These are phyloP conservation scores for Helianthus annuus DNA, from an alignment of 129 eudicot genomes.

Conservation along the genomic window DNA sequence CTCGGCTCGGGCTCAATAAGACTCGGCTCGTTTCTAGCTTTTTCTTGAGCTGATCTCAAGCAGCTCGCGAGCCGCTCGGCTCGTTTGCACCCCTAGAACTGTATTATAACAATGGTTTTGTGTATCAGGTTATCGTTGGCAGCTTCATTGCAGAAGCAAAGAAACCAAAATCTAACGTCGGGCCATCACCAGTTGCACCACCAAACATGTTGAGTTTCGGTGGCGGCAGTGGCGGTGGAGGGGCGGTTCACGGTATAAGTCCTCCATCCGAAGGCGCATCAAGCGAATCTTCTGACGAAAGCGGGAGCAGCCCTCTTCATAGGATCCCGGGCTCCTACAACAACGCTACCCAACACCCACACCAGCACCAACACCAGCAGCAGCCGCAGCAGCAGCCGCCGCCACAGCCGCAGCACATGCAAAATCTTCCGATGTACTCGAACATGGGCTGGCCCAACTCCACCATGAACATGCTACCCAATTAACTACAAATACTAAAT, in stretches of 20 bases:
- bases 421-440: conserved; percentile 56
- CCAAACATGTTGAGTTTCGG: conserved; percentile 68
- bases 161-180: conserved; percentile 54
- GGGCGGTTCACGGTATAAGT: conserved; percentile 44
- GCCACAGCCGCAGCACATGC: conserved; percentile 35
- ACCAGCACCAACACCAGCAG: conserved; percentile 20
- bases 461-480: conserved; percentile 57
- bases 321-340: conserved; percentile 44
- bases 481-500: conserved; percentile 30
- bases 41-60: too few relatives aligned
- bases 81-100: not conserved
- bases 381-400: not conserved
- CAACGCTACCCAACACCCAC: conserved; percentile 43
- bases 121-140: conserved; percentile 75
- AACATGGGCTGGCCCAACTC: conserved; percentile 69
- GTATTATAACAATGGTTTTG: conserved; percentile 21
- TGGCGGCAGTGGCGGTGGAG: conserved; percentile 32
- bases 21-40: too few relatives aligned
- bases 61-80: too few relatives aligned
- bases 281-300: conserved; percentile 71
- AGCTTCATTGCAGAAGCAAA: conserved; percentile 82
- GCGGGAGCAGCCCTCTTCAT: conserved; percentile 55
- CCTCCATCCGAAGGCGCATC: conserved; percentile 76
- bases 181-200: conserved; percentile 37
- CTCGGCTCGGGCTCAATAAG: too few relatives aligned